These are phyloP conservation scores for Micromonas commoda DNA, from an alignment of 139 green algal genomes.

Conservation along the genomic window DNA sequence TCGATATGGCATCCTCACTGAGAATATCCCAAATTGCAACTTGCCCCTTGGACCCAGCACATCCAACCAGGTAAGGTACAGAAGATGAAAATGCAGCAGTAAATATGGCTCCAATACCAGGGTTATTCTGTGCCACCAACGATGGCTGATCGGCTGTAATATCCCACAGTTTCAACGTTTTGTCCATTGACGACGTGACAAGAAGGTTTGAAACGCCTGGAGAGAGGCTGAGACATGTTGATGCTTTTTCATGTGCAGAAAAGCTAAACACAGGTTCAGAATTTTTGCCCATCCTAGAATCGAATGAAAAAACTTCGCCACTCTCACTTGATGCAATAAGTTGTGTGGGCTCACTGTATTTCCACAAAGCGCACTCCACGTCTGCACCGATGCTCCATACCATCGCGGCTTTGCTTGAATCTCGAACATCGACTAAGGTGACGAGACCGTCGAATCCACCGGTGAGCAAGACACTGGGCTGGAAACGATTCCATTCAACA, in stretches of 20 bases:
- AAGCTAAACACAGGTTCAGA: no score
- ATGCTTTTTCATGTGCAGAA: no score
- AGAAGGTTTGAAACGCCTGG: no score
- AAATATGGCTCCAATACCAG: slow-evolving; percentile 39
- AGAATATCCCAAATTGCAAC: slow-evolving; percentile 31
- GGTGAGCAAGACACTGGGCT: slow-evolving; percentile 76
- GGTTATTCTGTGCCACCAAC: slow-evolving; percentile 61
- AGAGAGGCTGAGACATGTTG: no score
- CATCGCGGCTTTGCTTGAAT: slow-evolving; percentile 31
- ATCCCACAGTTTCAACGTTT: slow-evolving; percentile 97
- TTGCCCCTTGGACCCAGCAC: slow-evolving; percentile 39
- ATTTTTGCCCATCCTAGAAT: slow-evolving; percentile 13
- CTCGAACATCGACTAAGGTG: slow-evolving; percentile 69
- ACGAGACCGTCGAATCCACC: slow-evolving; percentile 76
- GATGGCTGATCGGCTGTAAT: slow-evolving; percentile 41
- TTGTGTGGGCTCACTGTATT: slow-evolving; percentile 58
- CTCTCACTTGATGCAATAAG: slow-evolving; percentile 85
- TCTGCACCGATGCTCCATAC: slow-evolving; percentile 71
- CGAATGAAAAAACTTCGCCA: slow-evolving; percentile 51
- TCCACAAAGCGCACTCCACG: slow-evolving; percentile 80
- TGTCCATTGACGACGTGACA: no score
- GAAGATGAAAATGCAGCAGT: slow-evolving; percentile 15
- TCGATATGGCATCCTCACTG: not conserved
- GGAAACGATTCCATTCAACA: slow-evolving; percentile 84
- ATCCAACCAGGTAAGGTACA: slow-evolving; percentile 35